These are phyloP conservation scores for Xerocomus amazonicus DNA, from an alignment of 1,284 basidiomycete genomes.

Conservation along the genomic window DNA sequence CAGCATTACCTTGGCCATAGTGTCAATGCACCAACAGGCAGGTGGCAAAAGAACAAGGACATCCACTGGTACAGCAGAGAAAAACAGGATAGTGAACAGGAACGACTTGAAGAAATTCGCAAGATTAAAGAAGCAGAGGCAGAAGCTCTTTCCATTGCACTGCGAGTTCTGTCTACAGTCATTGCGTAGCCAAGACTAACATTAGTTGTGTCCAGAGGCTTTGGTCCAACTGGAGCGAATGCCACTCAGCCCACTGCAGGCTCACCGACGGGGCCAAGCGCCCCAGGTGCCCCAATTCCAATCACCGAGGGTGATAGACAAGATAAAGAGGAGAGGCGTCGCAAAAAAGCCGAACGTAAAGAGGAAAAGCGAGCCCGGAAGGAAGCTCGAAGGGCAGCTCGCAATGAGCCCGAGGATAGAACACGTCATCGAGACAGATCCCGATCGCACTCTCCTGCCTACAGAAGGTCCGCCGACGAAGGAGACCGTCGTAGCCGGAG, in stretches of 20 bases:
- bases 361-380: slow-evolving; percentile 55
- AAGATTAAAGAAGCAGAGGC: slow-evolving; percentile 84
- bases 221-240: slow-evolving; percentile 51
- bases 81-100: slow-evolving; percentile 38
- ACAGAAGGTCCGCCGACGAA: slow-evolving; percentile 15
- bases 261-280: slow-evolving; percentile 21
- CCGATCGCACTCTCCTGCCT: slow-evolving; percentile 45
- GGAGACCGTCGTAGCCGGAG: slow-evolving; percentile 26
- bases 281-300: slow-evolving; percentile 20
- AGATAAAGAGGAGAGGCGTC: slow-evolving; percentile 56
- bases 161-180: slow-evolving; percentile 46
- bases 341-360: slow-evolving; percentile 55
- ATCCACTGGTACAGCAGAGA: slow-evolving; percentile 91
- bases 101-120: slow-evolving; percentile 67
- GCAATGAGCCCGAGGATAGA: slow-evolving; percentile 28
- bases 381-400: slow-evolving; percentile 42
- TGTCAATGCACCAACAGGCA: slow-evolving; percentile 86
- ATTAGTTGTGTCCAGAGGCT: slow-evolving; percentile 45
- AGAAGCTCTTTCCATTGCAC: slow-evolving; percentile 76
- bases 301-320: slow-evolving; percentile 34
- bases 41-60: slow-evolving; percentile 96
- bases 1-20: slow-evolving; percentile 91
- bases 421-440: slow-evolving; percentile 33
- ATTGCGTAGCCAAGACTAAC: background rate
- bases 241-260: slow-evolving; percentile 12